A percentile compares a stretch with the other conserved stretches of the same genome.
These are phyloP conservation scores for Guyanaporus albipodus DNA, from an alignment of 768 basidiomycete species.

Conservation along the genomic window DNA sequence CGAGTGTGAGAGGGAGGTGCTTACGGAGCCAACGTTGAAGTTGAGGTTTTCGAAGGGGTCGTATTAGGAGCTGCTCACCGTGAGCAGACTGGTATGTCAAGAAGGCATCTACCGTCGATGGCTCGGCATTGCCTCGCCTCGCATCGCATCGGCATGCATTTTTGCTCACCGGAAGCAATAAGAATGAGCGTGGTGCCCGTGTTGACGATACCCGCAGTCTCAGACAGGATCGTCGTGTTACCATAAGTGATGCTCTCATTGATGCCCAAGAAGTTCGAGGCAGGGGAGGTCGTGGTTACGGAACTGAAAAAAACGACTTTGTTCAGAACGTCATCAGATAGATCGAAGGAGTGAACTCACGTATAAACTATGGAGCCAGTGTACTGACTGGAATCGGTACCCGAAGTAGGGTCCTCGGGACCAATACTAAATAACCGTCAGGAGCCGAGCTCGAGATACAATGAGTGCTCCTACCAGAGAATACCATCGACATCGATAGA, in stretches of 20 bases:
- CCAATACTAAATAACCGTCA: constrained; percentile 44
- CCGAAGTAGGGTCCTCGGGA: constrained; percentile 50
- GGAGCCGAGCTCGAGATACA: background rate
- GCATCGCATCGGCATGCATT: background rate
- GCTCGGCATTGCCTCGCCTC: background rate
- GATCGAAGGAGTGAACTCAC: constrained; percentile 26
- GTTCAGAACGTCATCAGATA: background rate
- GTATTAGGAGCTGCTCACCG: constrained; percentile 50
- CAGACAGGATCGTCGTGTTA: constrained; percentile 14
- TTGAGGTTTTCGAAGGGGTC: constrained; percentile 48
- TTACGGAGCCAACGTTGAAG: constrained; percentile 51
- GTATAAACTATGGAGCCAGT: constrained; percentile 40
- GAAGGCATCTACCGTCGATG: constrained; percentile 34
- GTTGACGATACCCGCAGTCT: constrained; percentile 33
- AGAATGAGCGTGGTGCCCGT: constrained; percentile 28
- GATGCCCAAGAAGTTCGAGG: constrained; percentile 31
- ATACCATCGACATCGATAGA: constrained; percentile 71
- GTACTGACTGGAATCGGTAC: constrained; percentile 26
- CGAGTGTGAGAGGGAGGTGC: too few relatives aligned
- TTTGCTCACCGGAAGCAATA: constrained; percentile 20
- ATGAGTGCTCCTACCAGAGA: constrained; percentile 43
- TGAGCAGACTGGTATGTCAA: constrained; percentile 41
- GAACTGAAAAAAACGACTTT: constrained; percentile 35
- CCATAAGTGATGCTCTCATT: constrained; percentile 31
- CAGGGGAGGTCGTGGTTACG: constrained; percentile 20